Conservation (phyloP, 2,329 filamentous ascomycete species). For the Boeremia lycopersici region DNA sequence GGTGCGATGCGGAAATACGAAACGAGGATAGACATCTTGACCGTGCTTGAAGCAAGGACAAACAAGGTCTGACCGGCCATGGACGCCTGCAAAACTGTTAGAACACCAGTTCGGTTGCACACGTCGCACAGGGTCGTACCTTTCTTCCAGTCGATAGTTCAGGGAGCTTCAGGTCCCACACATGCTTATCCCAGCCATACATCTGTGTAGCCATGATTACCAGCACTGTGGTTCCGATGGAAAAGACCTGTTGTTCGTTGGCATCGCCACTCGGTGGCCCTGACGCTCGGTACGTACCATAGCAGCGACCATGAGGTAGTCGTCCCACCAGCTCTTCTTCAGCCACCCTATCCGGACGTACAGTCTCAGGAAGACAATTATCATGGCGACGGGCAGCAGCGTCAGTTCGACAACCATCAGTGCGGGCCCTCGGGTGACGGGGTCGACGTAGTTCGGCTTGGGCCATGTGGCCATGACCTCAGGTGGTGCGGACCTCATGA, state of each 20-base stretch:
- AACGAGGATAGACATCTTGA: conserved; percentile 48
- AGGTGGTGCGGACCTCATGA: conserved; percentile 42
- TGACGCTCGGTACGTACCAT: conserved; percentile 35
- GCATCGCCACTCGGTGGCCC: conserved; percentile 20
- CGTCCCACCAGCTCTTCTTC: conserved; percentile 48
- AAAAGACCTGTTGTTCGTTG: conserved; percentile 38
- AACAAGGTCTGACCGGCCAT: conserved; percentile 48
- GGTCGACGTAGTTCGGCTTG: conserved; percentile 52
- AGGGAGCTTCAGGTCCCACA: conserved; percentile 41
- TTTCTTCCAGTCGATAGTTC: conserved; percentile 43
- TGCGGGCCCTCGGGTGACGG: conserved; percentile 49
- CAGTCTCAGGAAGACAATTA: conserved; percentile 42
- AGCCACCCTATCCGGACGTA: conserved; percentile 47
- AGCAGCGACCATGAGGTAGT: conserved; percentile 47
- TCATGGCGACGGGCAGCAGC: conserved; percentile 44
- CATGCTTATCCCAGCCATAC: conserved; percentile 49
- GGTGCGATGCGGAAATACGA: conserved; percentile 49
- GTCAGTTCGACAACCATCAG: conserved; percentile 51
- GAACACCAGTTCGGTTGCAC: conserved; percentile 25
- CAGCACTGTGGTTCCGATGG: conserved; percentile 39
- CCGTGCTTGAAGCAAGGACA: conserved; percentile 46
- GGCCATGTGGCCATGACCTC: conserved; percentile 50
- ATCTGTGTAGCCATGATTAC: conserved; percentile 45
- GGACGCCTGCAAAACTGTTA: conserved; percentile 41
- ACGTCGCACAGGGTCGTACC: conserved; percentile 30